phyloP scores from a whole-genome alignment of 2,329 filamentous ascomycete species.

The Colletotrichum sojae region DNA sequence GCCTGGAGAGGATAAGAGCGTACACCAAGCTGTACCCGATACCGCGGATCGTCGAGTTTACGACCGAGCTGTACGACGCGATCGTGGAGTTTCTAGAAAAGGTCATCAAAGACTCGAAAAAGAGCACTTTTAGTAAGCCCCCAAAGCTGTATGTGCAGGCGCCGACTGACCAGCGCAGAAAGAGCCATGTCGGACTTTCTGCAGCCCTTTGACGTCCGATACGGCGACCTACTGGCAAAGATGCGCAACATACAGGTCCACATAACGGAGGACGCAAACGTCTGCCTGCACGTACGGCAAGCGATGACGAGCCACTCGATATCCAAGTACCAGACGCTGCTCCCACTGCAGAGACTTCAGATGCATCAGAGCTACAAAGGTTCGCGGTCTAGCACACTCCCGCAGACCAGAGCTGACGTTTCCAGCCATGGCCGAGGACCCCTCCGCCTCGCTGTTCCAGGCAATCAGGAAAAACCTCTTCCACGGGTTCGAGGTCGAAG shows the following conservation, averaged over 20 bases:
- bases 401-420: not conserved
- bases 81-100: constrained; percentile 46
- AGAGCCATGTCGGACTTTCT: constrained; percentile 23
- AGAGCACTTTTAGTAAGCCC: constrained; percentile 24
- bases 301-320: constrained; percentile 39
- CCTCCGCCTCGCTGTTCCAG: constrained; percentile 30
- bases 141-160: no score
- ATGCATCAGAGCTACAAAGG: constrained; percentile 31
- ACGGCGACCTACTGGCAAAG: constrained; percentile 41
- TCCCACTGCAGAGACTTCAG: constrained; percentile 38
- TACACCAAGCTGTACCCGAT: constrained; percentile 45
- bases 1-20: constrained; percentile 44
- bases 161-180: not conserved
- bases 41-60: constrained; percentile 46
- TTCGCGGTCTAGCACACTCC: not conserved
- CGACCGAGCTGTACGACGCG: constrained; percentile 45
- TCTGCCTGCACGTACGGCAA: constrained; percentile 40
- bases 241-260: constrained; percentile 37
- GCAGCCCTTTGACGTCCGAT: constrained; percentile 41
- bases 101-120: constrained; percentile 43
- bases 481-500: constrained; percentile 44
- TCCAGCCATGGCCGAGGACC: constrained; percentile 28
- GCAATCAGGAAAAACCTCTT: constrained; percentile 45
- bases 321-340: constrained; percentile 35
- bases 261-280: constrained; percentile 41